Evolutionary conservation across 139 green algal species (phyloP).

Genomic region (Gonium pectorale): DNA sequence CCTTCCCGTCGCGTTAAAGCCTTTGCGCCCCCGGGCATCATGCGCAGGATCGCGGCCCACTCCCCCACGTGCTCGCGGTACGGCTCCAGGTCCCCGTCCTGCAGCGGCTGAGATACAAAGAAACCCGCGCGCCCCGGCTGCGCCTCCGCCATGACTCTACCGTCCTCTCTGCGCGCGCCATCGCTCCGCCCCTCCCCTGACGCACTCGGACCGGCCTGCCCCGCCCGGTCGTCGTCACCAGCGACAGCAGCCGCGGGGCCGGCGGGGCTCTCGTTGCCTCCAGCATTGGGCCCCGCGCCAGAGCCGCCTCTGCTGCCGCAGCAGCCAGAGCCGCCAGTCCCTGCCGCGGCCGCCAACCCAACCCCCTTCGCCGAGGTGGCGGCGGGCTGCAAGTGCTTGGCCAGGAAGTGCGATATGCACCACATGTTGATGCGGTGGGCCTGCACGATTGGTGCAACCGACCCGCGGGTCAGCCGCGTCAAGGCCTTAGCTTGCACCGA

Average conservation of each 20-base stretch:
- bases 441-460: too few relatives aligned
- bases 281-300: too few relatives aligned
- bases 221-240: neutral
- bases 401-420: slow-evolving; percentile 39
- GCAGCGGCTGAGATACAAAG: neutral
- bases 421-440: slow-evolving; percentile 41
- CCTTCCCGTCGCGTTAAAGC: too few relatives aligned
- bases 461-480: too few relatives aligned
- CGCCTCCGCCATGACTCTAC: too few relatives aligned
- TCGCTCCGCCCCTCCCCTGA: too few relatives aligned
- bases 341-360: neutral
- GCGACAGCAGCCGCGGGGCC: neutral
- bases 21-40: neutral
- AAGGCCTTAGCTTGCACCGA: too few relatives aligned
- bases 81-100: neutral
- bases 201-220: too few relatives aligned
- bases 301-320: neutral
- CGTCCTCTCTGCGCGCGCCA: too few relatives aligned
- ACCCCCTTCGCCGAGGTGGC: neutral
- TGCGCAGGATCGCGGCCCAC: neutral
- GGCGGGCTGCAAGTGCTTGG: slow-evolving; percentile 4
- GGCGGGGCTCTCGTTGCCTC: too few relatives aligned
- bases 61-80: neutral
- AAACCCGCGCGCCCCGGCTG: too few relatives aligned
- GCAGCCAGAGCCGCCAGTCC: too few relatives aligned